phyloP scores from a whole-genome alignment of 2,329 filamentous ascomycete species.

The Lachnellula arida region DNA sequence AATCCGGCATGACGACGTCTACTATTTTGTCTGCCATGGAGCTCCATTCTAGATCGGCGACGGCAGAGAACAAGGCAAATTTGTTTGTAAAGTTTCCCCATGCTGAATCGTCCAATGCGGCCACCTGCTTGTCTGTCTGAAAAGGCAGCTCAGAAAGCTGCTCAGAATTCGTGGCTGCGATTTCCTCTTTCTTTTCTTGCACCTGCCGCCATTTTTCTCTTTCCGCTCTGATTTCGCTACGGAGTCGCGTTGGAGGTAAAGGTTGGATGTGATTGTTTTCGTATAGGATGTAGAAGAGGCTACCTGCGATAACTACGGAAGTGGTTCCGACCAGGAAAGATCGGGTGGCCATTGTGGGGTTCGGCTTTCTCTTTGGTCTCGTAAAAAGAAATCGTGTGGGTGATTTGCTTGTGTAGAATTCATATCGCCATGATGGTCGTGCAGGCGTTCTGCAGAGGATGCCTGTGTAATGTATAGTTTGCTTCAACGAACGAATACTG shows the following conservation, averaged over 20 bases:
- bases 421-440: slow-evolving; percentile 4
- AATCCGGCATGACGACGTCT: slow-evolving; percentile 72
- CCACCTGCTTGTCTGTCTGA: slow-evolving; percentile 11
- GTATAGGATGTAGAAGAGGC: slow-evolving; percentile 30
- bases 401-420: background rate
- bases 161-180: slow-evolving; percentile 22
- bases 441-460: slow-evolving; percentile 5
- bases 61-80: slow-evolving; percentile 43
- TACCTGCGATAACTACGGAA: slow-evolving; percentile 21
- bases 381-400: slow-evolving; percentile 16
- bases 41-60: slow-evolving; percentile 52
- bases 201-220: slow-evolving; percentile 13
- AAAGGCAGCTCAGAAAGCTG: slow-evolving; percentile 25
- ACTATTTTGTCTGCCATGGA: slow-evolving; percentile 55
- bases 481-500: background rate
- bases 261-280: slow-evolving; percentile 29
- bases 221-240: slow-evolving; percentile 21
- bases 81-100: slow-evolving; percentile 28
- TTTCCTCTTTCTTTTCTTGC: slow-evolving; percentile 20
- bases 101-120: slow-evolving; percentile 23
- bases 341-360: slow-evolving; percentile 17
- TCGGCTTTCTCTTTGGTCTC: slow-evolving; percentile 14
- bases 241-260: slow-evolving; percentile 27
- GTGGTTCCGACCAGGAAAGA: slow-evolving; percentile 21
- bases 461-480: background rate